These are phyloP conservation scores for Diaporthe destruens DNA, from an alignment of 2,329 filamentous ascomycete genomes.

Conservation along the genomic window DNA sequence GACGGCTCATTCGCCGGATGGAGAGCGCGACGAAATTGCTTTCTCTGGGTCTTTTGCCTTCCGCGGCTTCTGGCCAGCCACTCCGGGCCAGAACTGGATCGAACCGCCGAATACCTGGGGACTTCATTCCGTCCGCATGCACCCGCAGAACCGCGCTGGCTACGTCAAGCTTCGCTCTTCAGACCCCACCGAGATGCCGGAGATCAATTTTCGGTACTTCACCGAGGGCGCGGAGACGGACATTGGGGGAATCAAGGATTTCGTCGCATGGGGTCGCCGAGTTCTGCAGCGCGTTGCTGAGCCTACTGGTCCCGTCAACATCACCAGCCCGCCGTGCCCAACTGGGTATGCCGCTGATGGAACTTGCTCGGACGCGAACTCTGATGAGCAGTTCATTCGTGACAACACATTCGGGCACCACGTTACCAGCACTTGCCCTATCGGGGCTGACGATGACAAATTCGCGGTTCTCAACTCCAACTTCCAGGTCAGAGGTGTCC, in stretches of 20 bases:
- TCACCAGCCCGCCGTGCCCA: conserved; percentile 11
- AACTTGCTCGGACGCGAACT: not conserved
- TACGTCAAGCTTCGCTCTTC: conserved; percentile 71
- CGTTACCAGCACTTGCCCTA: conserved; percentile 25
- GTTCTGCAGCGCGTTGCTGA: conserved; percentile 3
- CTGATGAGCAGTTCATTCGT: conserved; percentile 16
- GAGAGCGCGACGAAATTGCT: conserved; percentile 64
- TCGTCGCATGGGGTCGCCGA: conserved; percentile 46
- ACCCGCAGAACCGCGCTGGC: conserved; percentile 67
- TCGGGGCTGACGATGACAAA: conserved; percentile 27
- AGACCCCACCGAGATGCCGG: conserved; percentile 72
- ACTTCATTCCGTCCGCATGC: conserved; percentile 47
- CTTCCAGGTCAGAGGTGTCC: conserved; percentile 50
- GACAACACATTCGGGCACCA: conserved; percentile 30
- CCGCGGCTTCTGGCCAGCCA: conserved; percentile 60
- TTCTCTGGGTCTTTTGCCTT: conserved; percentile 61
- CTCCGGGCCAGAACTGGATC: not conserved
- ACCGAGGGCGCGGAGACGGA: conserved; percentile 61
- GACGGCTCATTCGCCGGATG: conserved; percentile 52
- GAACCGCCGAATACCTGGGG: conserved; percentile 49
- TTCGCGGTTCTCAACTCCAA: conserved; percentile 15
- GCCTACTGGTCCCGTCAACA: conserved; percentile 13
- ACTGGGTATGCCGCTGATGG: not conserved
- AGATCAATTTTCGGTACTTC: conserved; percentile 72
- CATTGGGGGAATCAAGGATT: conserved; percentile 53